Conservation (phyloP, 805 yeast species). For the Priceomyces fermenticarens region DNA sequence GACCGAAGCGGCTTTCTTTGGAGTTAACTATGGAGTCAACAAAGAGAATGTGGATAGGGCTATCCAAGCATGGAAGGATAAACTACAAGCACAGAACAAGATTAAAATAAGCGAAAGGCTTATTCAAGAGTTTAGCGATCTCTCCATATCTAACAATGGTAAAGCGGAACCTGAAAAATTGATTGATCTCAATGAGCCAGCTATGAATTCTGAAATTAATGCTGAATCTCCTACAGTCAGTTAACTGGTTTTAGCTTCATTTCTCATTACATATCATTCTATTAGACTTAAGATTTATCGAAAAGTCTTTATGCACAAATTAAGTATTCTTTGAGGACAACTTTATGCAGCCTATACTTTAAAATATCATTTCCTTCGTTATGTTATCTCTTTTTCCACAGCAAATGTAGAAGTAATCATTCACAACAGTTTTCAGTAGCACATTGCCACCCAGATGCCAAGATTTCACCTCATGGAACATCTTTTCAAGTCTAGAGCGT, state of each 20-base stretch:
- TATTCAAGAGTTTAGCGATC: slow-evolving; percentile 31
- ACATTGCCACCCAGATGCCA: slow-evolving; percentile 12
- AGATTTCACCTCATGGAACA: slow-evolving; percentile 23
- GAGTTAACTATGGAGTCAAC: slow-evolving; percentile 58
- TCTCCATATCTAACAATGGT: slow-evolving; percentile 14
- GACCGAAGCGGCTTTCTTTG: slow-evolving; percentile 84
- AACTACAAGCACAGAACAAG: slow-evolving; percentile 51
- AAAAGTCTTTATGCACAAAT: too few species aligned
- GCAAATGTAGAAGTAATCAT: slow-evolving; percentile 29
- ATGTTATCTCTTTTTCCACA: slow-evolving; percentile 17
- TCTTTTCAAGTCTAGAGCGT: slow-evolving; percentile 17
- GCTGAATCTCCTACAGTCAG: not conserved
- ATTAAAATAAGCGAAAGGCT: slow-evolving; percentile 61
- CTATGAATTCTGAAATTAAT: not conserved
- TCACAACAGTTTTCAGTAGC: slow-evolving; percentile 1
- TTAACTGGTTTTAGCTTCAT: too few species aligned
- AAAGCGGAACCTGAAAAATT: slow-evolving; percentile 10
- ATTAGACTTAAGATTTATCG: too few species aligned
- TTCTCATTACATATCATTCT: too few species aligned
- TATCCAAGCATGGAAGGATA: slow-evolving; percentile 66
- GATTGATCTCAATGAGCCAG: slow-evolving; percentile 17
- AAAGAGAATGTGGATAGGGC: slow-evolving; percentile 41
- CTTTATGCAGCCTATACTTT: too few species aligned
- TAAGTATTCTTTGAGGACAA: too few species aligned
- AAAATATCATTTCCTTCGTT: slow-evolving; percentile 2